Evolutionary conservation across 2,329 filamentous ascomycete genomes (phyloP), one percentile per base, ranked within the genome.

Genomic region (Trichoderma pleuroti): DNA sequence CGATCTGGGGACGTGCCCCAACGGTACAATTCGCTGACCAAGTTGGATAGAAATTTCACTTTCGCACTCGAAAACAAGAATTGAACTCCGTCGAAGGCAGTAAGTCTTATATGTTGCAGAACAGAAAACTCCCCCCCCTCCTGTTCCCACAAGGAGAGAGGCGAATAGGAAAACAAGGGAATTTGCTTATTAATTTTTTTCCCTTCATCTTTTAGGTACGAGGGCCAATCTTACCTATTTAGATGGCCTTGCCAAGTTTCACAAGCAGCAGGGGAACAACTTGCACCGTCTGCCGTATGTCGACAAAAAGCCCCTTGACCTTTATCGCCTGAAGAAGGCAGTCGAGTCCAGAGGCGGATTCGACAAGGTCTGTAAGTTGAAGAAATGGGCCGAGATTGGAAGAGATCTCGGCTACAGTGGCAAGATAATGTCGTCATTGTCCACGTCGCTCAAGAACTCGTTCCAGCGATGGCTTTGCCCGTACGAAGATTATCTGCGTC

Each of bases 381-480:
- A 99, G 83, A 98, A 98, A 83, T 99, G 96, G 96, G 96, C 96
- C 18, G 96, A 99, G 81, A 98, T 99, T 76, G 96, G 96, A 39
- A 90, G 96, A 77, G 96, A 98, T 79, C 84, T 99, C 61, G 96
- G 96, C 68, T 99, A 99, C 82, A 98, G 95, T 78, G 96, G 96
- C 78, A 99, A 99, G 84, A 99, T 99, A 73, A 99, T 99, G 96
- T 98, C 95, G 3, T 98, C 96, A 10, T 84, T 99, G 60, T 99
- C 96, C 7, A 99, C 96, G 0, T 98, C 96, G 6, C 87, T 99
- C 54, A 99, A 98, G 80, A 99, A 99, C 80, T 98, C 96, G 0
- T 99, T 97, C 76, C 94, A 97, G 80, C 91, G 95, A 82, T 99
- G 96, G 93, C 89, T 99, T 4, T 93, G 94, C 77, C 96, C 96